Percentiles rank a stretch among this genome's conserved stretches.
Conservation (phyloP, 441 rosid species). For the Aquilaria agallochum region DNA sequence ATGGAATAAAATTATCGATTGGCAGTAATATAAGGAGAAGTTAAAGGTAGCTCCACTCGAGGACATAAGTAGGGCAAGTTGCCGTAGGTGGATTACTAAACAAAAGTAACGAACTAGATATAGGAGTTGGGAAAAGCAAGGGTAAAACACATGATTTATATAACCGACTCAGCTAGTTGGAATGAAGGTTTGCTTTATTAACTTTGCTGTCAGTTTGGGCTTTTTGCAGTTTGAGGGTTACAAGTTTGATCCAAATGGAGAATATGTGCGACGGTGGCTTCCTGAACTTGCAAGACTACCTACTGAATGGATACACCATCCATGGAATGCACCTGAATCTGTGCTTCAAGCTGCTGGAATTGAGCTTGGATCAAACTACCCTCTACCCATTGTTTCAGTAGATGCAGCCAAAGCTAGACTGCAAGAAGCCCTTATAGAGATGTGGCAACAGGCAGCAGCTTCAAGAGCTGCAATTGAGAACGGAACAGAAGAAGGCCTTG, state of each 20-base stretch:
- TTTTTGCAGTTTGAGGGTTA: constrained; percentile 78
- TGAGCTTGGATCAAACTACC: constrained; percentile 95
- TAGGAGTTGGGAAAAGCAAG: no score
- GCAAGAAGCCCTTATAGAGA: constrained; percentile 78
- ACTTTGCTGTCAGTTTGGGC: neutral
- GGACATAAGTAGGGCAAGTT: no score
- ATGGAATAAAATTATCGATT: no score
- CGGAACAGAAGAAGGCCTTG: constrained; percentile 96
- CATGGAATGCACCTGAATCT: constrained; percentile 93
- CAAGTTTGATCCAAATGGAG: constrained; percentile 88
- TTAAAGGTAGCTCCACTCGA: no score
- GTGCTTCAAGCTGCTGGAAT: constrained; percentile 96
- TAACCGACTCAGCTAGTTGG: no score
- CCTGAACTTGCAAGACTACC: constrained; percentile 96
- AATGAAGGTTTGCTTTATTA: no score
- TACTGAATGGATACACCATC: constrained; percentile 99
- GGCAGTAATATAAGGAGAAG: no score
- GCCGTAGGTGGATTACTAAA: no score
- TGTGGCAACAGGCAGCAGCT: constrained; percentile 96
- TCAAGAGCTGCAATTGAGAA: constrained; percentile 92
- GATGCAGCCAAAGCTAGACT: constrained; percentile 85
- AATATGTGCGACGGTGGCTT: constrained; percentile 95
- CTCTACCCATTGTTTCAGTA: constrained; percentile 75
- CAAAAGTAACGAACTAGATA: no score
- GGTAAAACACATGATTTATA: no score